A percentile compares a stretch with the other conserved stretches of the same genome.
These are phyloP conservation scores for Alternaria metachromatica DNA, from an alignment of 2,329 filamentous ascomycete genomes.

Conservation along the genomic window DNA sequence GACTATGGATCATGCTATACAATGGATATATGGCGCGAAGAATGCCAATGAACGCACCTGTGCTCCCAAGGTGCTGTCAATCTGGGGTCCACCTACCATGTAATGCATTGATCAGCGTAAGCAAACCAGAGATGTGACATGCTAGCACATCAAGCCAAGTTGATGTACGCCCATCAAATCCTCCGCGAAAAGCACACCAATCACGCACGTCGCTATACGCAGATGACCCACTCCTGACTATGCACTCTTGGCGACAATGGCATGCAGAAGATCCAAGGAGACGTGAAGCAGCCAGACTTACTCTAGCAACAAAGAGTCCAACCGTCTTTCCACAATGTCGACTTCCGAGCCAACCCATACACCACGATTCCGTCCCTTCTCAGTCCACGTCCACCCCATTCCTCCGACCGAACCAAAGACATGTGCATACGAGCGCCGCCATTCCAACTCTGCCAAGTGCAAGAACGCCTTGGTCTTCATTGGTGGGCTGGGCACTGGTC, in stretches of 20 bases:
- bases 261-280: not conserved
- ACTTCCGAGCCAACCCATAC: not conserved
- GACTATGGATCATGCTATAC: not conserved
- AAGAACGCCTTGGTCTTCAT: conserved; percentile 22
- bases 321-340: not conserved
- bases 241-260: not conserved
- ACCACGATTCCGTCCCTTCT: not conserved
- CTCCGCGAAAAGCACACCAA: conserved; percentile 1
- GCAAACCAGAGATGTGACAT: not conserved
- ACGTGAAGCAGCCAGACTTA: not conserved
- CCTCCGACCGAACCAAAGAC: conserved; percentile 4
- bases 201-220: not conserved
- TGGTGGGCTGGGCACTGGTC: conserved; percentile 24
- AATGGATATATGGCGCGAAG: not conserved
- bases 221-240: not conserved
- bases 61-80: not conserved
- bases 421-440: conserved; percentile 21
- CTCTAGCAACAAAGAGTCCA: not conserved
- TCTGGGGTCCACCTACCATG: not conserved
- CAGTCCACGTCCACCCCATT: conserved; percentile 21
- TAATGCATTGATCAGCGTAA: not conserved
- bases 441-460: conserved; percentile 6
- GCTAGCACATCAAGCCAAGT: not conserved
- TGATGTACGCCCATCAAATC: not conserved
- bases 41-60: not conserved